A percentile compares a stretch with the other conserved stretches of the same genome.
Evolutionary conservation across 495 filamentous ascomycete species (phyloP).

Genomic region (Penicillium silybi): DNA sequence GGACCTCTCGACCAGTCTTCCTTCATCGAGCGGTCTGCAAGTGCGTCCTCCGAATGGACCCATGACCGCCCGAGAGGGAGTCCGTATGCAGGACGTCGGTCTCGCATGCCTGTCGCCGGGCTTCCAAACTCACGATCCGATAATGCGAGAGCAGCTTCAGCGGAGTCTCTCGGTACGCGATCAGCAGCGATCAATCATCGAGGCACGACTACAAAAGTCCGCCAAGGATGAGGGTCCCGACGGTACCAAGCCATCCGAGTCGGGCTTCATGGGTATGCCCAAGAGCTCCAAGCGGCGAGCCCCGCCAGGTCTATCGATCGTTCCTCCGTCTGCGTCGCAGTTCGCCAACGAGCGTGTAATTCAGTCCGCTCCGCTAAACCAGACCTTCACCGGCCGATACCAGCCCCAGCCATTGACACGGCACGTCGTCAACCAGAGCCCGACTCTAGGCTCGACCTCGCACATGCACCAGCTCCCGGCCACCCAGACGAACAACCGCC

Average conservation of each 20-base stretch:
- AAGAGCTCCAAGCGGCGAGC: slow-evolving; percentile 76
- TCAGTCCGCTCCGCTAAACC: slow-evolving; percentile 92
- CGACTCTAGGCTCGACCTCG: slow-evolving; percentile 78
- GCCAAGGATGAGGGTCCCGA: slow-evolving; percentile 70
- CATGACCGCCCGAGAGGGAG: slow-evolving; percentile 73
- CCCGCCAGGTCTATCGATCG: slow-evolving; percentile 88
- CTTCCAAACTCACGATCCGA: slow-evolving; percentile 93
- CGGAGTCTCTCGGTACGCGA: slow-evolving; percentile 91
- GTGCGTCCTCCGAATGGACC: slow-evolving; percentile 69
- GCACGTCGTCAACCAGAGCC: slow-evolving; percentile 79
- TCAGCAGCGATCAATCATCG: slow-evolving; percentile 92
- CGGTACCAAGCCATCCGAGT: slow-evolving; percentile 50
- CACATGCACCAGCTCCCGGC: slow-evolving; percentile 92
- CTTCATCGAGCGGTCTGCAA: slow-evolving; percentile 53
- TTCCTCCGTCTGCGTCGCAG: slow-evolving; percentile 91
- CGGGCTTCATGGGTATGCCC: slow-evolving; percentile 50
- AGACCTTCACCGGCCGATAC: slow-evolving; percentile 89
- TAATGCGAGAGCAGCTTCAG: slow-evolving; percentile 92
- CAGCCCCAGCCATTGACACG: slow-evolving; percentile 77
- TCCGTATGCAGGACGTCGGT: slow-evolving; percentile 87
- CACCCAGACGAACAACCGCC: slow-evolving; percentile 82
- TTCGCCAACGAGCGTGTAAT: slow-evolving; percentile 96
- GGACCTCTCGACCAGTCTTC: slow-evolving; percentile 74
- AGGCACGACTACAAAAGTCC: slow-evolving; percentile 82
- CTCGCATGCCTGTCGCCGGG: slow-evolving; percentile 92